Evolutionary conservation across 805 yeast genomes (phyloP).

Genomic region (Metschnikowia aberdeeniae): DNA sequence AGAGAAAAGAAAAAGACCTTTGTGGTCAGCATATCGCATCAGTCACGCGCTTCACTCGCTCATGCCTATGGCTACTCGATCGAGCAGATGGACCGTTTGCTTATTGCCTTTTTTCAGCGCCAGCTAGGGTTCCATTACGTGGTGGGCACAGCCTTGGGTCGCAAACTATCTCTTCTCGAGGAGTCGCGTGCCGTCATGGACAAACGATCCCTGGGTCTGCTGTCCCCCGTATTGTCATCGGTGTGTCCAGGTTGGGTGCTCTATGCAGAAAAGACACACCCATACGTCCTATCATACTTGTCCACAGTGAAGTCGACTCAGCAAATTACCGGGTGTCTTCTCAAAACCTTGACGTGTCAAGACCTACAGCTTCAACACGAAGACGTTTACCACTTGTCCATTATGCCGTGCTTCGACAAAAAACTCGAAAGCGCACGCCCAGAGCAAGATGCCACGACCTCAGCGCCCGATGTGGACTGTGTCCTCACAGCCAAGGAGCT

Average conservation of each 20-base stretch:
- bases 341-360: slow-evolving; percentile 50
- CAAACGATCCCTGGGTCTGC: neutral
- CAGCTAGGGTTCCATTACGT: slow-evolving; percentile 66
- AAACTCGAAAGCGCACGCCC: slow-evolving; percentile 91
- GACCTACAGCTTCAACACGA: slow-evolving; percentile 28
- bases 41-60: slow-evolving; percentile 78
- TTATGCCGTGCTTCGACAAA: slow-evolving; percentile 98
- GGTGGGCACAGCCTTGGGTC: slow-evolving; percentile 81
- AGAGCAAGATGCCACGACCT: slow-evolving; percentile 33
- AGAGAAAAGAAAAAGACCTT: slow-evolving; percentile 35
- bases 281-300: slow-evolving; percentile 66
- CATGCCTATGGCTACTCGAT: slow-evolving; percentile 54
- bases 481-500: slow-evolving; percentile 90
- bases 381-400: slow-evolving; percentile 69
- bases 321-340: slow-evolving; percentile 79
- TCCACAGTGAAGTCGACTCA: slow-evolving; percentile 85
- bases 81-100: slow-evolving; percentile 54
- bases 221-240: slow-evolving; percentile 59
- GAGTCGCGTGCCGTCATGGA: slow-evolving; percentile 26
- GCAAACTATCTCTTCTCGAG: slow-evolving; percentile 56
- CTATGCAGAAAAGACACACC: slow-evolving; percentile 94
- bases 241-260: slow-evolving; percentile 96
- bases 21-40: slow-evolving; percentile 81
- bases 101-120: slow-evolving; percentile 54
- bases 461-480: slow-evolving; percentile 72